These are phyloP conservation scores for Dillenia turbinata DNA, from an alignment of 164 flowering plant species.

Conservation along the genomic window DNA sequence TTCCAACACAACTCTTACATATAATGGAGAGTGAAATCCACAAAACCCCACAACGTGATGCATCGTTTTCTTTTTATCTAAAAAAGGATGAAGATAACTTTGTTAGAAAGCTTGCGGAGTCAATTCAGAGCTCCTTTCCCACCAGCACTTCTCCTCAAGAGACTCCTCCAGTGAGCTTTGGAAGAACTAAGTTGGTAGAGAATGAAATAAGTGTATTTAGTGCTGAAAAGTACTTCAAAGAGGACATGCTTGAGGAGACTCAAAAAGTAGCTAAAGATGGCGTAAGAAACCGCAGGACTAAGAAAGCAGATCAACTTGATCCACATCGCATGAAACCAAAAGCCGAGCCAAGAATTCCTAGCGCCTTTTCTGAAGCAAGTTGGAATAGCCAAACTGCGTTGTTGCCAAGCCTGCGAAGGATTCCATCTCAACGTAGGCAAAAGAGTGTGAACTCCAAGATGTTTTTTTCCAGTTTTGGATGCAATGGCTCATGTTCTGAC, in stretches of 20 bases:
- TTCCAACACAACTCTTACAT: background rate
- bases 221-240: slow-evolving; percentile 55
- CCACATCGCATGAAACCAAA: slow-evolving; percentile 4
- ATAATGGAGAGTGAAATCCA: slow-evolving; percentile 16
- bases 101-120: slow-evolving; percentile 15
- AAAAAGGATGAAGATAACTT: slow-evolving; percentile 20
- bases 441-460: slow-evolving; percentile 19
- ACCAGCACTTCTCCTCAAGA: slow-evolving; percentile 10
- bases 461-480: slow-evolving; percentile 30
- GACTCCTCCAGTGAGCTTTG: slow-evolving; percentile 7
- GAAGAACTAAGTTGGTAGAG: slow-evolving; percentile 13
- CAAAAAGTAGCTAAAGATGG: background rate
- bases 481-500: slow-evolving; percentile 51
- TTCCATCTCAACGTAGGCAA: slow-evolving; percentile 12
- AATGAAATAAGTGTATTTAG: slow-evolving; percentile 43
- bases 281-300: background rate
- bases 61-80: slow-evolving; percentile 42
- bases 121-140: slow-evolving; percentile 9
- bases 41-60: slow-evolving; percentile 19
- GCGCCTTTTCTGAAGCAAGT: slow-evolving; percentile 36
- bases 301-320: slow-evolving; percentile 12
- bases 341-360: slow-evolving; percentile 31
- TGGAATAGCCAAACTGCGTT: slow-evolving; percentile 36
- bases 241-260: slow-evolving; percentile 12
- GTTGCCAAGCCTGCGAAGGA: slow-evolving; percentile 15